Evolutionary conservation across 1,139 yeast genomes (phyloP), one percentile per base, ranked within the genome.

Genomic region (Meyerozyma guilliermondii): DNA sequence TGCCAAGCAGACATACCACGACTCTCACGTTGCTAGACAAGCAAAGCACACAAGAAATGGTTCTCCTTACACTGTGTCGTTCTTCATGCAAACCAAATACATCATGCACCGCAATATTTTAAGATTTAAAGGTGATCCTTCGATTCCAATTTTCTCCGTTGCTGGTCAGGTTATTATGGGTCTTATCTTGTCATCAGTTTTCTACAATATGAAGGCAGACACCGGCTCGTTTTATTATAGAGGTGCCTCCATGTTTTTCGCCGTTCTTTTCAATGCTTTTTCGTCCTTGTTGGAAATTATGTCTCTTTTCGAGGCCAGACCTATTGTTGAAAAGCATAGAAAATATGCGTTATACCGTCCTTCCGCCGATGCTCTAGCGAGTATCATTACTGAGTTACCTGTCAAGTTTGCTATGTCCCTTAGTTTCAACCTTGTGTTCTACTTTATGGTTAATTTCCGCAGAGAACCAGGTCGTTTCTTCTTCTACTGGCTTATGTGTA

Each of bases 321-420:
- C 54, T 3, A 50, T 51, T 28, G 51, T 51, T 13, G 54, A 51
- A 38, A 51, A 51, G 43, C 54, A 51, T 39, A 48, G 50, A 41
- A 51, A 47, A 36, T 47, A 45, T 28, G 54, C 54, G 16, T 41
- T 51, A 36, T 51, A 51, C 44, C 43, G 51, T 8, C 54, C 54
- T 4, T 44, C 53, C n/a, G 54, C 54, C 2, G 54, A 51, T 39
- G 54, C 54, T 4, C 35, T 51, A 39, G 54, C 54, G 2, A 49
- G 53, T n/a, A 50, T 51, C 29, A 35, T 51, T 13, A 47, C 54
- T 10, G 54, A 51, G 26, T 43, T 51, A 24, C 54, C 54, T 8
- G 42, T 48, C 11, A 51, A 51, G 43, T 39, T 51, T 7, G 41
- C 43, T 27, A 47, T 44, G 49, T 49, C 52, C 5, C 44, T 43